A percentile compares a stretch with the other conserved stretches of the same genome.
These are phyloP conservation scores for Cyberlindnera veronae DNA, from an alignment of 805 yeast genomes.

Conservation along the genomic window DNA sequence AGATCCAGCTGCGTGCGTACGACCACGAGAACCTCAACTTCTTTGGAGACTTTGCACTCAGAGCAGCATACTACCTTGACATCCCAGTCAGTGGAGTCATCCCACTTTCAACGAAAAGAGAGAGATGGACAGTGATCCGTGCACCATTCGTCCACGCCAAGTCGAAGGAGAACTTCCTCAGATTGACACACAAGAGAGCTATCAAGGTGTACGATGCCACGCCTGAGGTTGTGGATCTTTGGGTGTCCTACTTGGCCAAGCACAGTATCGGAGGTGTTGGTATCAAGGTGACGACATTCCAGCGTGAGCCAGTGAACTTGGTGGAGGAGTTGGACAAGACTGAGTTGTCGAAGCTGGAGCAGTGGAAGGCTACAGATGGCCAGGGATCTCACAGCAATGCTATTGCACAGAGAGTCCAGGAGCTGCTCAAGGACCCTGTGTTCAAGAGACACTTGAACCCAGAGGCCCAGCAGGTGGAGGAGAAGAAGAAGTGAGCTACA, in stretches of 20 bases:
- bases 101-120: conserved; percentile 64
- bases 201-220: conserved; percentile 81
- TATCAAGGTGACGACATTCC: conserved; percentile 66
- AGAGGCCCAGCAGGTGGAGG: conserved; percentile 4
- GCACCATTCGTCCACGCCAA: conserved; percentile 95
- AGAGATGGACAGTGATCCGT: conserved; percentile 90
- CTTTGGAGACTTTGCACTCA: conserved; percentile 77
- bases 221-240: conserved; percentile 77
- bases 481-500: conserved; percentile 4
- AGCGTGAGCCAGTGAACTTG: conserved; percentile 46
- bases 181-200: conserved; percentile 75
- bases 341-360: conserved; percentile 9
- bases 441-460: conserved; percentile 48
- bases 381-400: conserved; percentile 15
- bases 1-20: conserved; percentile 66
- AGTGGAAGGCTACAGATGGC: conserved; percentile 10
- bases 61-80: conserved; percentile 88
- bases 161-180: conserved; percentile 89
- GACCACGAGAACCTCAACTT: conserved; percentile 68
- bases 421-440: conserved; percentile 66
- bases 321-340: conserved; percentile 36
- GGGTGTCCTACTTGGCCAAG: conserved; percentile 74
- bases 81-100: conserved; percentile 79
- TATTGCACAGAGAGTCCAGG: conserved; percentile 52
- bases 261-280: conserved; percentile 81